These are phyloP conservation scores for Diaporthe ilicicola DNA, from an alignment of 2,329 filamentous ascomycete species.

Conservation along the genomic window DNA sequence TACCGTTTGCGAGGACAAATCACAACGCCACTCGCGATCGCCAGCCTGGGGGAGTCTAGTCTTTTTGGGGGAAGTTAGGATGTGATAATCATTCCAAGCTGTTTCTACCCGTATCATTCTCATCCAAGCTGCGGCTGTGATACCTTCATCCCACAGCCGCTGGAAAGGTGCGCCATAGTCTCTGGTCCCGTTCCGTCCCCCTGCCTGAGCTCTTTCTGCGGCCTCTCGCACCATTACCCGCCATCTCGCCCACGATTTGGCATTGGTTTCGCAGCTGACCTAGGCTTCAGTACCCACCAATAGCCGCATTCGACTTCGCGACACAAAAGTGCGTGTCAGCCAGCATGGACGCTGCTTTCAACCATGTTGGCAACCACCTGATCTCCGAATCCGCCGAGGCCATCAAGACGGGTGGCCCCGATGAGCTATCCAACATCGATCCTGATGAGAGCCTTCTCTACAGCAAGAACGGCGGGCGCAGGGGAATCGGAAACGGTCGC, in stretches of 20 bases:
- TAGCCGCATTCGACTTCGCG: conserved; percentile 32
- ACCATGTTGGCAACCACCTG: conserved; percentile 85
- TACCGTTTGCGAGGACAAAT: not conserved
- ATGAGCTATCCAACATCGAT: conserved; percentile 75
- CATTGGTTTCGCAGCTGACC: not conserved
- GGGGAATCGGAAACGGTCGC: conserved; percentile 54
- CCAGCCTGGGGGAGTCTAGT: conserved; percentile 9
- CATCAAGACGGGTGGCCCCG: conserved; percentile 86
- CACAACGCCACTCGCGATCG: conserved; percentile 14
- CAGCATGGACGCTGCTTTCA: conserved; percentile 82
- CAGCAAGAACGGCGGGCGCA: conserved; percentile 69
- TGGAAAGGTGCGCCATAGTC: conserved; percentile 18
- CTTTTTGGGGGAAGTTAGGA: conserved; percentile 28
- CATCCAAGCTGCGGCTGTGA: conserved; percentile 24
- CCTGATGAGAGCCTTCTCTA: conserved; percentile 85
- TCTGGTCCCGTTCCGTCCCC: not conserved
- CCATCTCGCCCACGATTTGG: not conserved
- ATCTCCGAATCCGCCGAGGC: conserved; percentile 84
- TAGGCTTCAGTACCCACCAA: not conserved
- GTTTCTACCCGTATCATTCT: conserved; percentile 21
- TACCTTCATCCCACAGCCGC: conserved; percentile 9
- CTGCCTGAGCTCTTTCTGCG: not conserved
- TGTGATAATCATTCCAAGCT: conserved; percentile 27
- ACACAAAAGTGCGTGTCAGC: conserved; percentile 35
- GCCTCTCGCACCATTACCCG: conserved; percentile 8